Evolutionary conservation across 2,329 filamentous ascomycete species (phyloP), one percentile per base, ranked within the genome.

Genomic region (Fusarium chaquense): DNA sequence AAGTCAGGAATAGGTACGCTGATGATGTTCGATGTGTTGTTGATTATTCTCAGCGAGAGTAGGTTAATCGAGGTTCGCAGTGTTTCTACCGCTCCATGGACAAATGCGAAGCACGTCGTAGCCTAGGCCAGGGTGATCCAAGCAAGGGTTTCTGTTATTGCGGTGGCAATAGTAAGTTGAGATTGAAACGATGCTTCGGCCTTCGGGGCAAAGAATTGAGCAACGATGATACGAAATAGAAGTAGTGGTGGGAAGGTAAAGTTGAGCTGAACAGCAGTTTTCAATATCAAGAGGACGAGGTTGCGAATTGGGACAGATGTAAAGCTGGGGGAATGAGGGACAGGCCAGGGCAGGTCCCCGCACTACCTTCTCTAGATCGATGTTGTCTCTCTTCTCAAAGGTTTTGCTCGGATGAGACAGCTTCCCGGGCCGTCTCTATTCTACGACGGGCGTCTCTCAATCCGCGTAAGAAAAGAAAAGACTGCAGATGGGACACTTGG

Each of bases 381-480:
- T 47, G 73, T 75, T 75, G 69, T 75, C 73, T 75, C 73, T 75
- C 73, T 67, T 75, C 73, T 65, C 67, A 59, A 54, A 51, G 46
- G 32, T 65, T 70, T 66, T 62, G 69, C 65, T 71, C 68, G 66
- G 64, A 54, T 61, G 51, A 71, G 60, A 65, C 50, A 69, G 69
- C 62, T 70, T 65, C 47, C 63, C 58, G 62, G 70, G 71, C 62
- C 62, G 64, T 60, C 59, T 59, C 58, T 66, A 57, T 63, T 57
- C 62, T 43, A 61, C 69, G 73, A 73, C 61, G 60, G 69, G 67
- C 58, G 73, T 56, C 71, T 67, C 55, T 67, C 59, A 70, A 69
- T 68, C 69, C 61, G 45, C 62, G 66, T 20, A 20, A 65, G 69
- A 62, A 59, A 67, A 65, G 59, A 63, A 67, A 57, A 60, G 62